Evolutionary conservation across 2,329 filamentous ascomycete species (phyloP).

Genomic region (Calonectria honghensis): DNA sequence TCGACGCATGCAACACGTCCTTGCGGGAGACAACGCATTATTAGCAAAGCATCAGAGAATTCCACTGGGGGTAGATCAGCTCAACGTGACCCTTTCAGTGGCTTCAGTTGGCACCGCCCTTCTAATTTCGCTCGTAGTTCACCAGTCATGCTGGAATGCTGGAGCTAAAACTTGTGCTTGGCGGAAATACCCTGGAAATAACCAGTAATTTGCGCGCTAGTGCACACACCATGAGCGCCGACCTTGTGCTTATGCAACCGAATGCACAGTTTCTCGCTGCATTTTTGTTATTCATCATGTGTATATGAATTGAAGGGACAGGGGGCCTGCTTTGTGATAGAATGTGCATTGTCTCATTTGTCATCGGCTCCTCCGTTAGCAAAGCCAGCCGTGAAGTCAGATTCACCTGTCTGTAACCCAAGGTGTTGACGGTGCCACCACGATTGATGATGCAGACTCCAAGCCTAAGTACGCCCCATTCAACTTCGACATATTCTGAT

Average conservation of each 20-base stretch:
- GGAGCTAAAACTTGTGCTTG: background rate
- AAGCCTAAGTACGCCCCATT: too few relatives aligned
- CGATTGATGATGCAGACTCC: too few relatives aligned
- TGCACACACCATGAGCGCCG: background rate
- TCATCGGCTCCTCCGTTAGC: too few relatives aligned
- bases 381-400: too few relatives aligned
- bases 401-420: too few relatives aligned
- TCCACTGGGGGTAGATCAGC: background rate
- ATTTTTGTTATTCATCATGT: background rate
- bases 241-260: background rate
- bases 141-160: background rate
- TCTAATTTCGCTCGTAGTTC: background rate
- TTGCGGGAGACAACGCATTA: background rate
- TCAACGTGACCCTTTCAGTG: background rate
- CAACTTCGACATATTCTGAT: too few relatives aligned
- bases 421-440: too few relatives aligned
- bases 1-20: too few relatives aligned
- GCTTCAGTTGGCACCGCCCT: background rate
- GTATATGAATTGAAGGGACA: background rate
- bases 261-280: background rate
- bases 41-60: background rate
- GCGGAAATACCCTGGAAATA: background rate
- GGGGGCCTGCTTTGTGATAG: too few relatives aligned
- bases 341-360: too few relatives aligned
- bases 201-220: background rate